phyloP scores from a whole-genome alignment of 495 filamentous ascomycete species.

The Choiromyces venosus region DNA sequence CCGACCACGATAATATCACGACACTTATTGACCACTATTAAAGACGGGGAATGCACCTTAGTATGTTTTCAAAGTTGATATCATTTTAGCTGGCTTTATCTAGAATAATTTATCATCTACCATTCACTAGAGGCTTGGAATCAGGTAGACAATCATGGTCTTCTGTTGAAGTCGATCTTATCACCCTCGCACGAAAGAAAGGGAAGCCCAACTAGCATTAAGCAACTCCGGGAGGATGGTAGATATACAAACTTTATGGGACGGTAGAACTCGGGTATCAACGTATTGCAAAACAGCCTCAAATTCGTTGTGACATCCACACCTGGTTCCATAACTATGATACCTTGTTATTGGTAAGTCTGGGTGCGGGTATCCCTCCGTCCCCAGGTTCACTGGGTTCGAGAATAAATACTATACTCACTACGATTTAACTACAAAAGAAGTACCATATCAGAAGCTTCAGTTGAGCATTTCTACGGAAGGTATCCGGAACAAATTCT shows the following conservation, averaged over 20 bases:
- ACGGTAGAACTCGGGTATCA: neutral
- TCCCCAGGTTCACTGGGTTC: neutral
- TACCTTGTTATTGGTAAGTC: neutral
- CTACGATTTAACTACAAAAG: neutral
- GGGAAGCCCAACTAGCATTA: neutral
- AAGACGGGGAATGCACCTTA: neutral
- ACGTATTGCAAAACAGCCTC: neutral
- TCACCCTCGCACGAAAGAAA: neutral
- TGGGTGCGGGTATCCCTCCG: neutral
- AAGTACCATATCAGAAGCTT: neutral
- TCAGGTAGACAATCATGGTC: neutral
- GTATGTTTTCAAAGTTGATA: neutral
- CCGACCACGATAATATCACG: neutral
- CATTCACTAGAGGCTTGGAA: neutral
- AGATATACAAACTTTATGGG: neutral
- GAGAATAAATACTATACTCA: neutral
- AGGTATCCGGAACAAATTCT: neutral
- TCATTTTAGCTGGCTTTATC: neutral
- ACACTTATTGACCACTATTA: neutral
- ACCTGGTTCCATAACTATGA: neutral
- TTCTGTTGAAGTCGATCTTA: neutral
- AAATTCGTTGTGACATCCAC: neutral
- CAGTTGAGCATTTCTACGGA: neutral
- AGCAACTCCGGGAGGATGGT: neutral
- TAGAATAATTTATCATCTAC: neutral